A percentile compares a stretch with the other conserved stretches of the same genome.
Evolutionary conservation across 305 asterid genomes (phyloP).

Genomic region (Solanum hybrid): DNA sequence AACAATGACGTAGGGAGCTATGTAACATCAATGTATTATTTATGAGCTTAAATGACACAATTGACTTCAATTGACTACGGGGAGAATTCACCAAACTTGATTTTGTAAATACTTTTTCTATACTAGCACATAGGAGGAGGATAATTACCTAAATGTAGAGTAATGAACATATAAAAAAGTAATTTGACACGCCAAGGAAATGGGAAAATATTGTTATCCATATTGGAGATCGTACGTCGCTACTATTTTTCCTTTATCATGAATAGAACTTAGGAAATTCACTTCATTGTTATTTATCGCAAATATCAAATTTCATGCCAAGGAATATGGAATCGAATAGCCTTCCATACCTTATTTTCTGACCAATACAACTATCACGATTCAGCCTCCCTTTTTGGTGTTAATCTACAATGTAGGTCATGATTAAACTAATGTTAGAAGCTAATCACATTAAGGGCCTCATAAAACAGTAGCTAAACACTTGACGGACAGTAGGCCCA

Average conservation of each 20-base stretch:
- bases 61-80: neutral
- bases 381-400: neutral
- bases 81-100: neutral
- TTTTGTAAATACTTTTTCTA: neutral
- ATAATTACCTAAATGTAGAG: neutral
- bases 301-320: neutral
- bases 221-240: neutral
- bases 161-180: neutral
- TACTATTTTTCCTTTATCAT: neutral
- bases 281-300: neutral
- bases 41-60: neutral
- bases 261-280: neutral
- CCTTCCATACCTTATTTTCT: neutral
- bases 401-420: neutral
- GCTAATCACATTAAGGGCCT: neutral
- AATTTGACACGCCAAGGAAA: neutral
- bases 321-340: neutral
- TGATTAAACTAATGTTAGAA: neutral
- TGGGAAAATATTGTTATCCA: neutral
- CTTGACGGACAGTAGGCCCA: neutral
- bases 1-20: neutral
- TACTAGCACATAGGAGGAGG: neutral
- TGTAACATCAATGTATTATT: neutral
- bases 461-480: neutral
- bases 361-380: neutral